Evolutionary conservation across 495 filamentous ascomycete genomes (phyloP), one percentile per base, ranked within the genome.

Genomic region (Tuber umbilicatum): DNA sequence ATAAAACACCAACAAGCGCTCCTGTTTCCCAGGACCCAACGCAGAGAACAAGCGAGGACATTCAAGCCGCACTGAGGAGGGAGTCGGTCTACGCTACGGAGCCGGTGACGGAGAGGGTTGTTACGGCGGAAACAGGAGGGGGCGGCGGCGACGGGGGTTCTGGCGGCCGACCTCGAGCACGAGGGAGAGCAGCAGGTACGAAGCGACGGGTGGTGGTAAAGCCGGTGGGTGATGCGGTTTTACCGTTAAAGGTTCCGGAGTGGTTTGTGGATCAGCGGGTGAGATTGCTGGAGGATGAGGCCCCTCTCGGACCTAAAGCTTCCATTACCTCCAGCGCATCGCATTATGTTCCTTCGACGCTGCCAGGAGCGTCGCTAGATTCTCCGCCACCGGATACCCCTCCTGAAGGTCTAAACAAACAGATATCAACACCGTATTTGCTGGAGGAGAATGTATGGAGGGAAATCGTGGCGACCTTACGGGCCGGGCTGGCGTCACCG

Each of bases 371-470:
- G 21, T 38, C 42, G 21, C 50, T 50, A 6, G 40, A 41, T 21
- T 37, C 55, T 21, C 38, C 31, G 12, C 40, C 17, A 4, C 70
- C 37, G 7, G 50, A 79, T 4, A 60, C 67, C 19, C 45, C 70
- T 6, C 45, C 67, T 12, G 78, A 31, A 45, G 64, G 71, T 38
- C 21, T 73, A 23, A 69, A 70, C 21, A 70, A 70, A 37, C 70
- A 69, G 47, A 80, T 69, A 50, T 72, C 68, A 16, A 50, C 74
- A 45, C 71, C 75, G 5, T 83, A 83, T 73, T 74, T 72, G 70
- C 39, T 83, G 23, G 78, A 82, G 37, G 78, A 83, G 39, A 39
- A 73, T 7, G 75, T 84, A 42, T 84, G 81, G 81, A 79, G 81
- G 38, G 83, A 84, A 41, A 78, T 84, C 17, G 71, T 72, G 40